phyloP scores from a whole-genome alignment of 106 monocot genomes.

The Xerophyta viscosa region DNA sequence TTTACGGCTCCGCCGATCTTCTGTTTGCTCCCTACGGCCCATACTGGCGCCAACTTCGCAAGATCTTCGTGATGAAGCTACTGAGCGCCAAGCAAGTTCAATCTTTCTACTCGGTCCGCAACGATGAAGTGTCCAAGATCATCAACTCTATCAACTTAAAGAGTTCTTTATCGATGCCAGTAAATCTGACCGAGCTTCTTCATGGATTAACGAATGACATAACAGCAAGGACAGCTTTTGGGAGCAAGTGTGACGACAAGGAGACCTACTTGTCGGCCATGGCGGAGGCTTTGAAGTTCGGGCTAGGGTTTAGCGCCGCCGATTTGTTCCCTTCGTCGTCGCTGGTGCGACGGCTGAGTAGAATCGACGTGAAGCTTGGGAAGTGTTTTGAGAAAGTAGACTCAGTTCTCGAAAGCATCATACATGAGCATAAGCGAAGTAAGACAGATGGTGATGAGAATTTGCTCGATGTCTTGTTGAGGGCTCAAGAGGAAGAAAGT shows the following conservation, averaged over 20 bases:
- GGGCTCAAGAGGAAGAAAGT: constrained; percentile 2
- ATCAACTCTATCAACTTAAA: constrained; percentile 2
- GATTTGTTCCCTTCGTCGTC: constrained; percentile 16
- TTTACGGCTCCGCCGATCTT: constrained; percentile 9
- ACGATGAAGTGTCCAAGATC: constrained; percentile 15
- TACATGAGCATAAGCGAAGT: constrained; percentile 3
- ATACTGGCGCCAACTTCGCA: constrained; percentile 8
- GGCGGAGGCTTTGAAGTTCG: neutral
- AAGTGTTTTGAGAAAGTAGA: neutral
- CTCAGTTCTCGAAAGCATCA: neutral
- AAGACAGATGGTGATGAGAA: neutral
- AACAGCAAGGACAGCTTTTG: neutral
- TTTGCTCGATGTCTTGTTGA: constrained; percentile 7
- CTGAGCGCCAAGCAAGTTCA: constrained; percentile 8
- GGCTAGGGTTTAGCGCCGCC: neutral
- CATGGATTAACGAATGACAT: constrained; percentile 1
- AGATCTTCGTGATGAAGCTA: constrained; percentile 7
- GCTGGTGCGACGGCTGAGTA: neutral
- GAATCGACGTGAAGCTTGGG: neutral
- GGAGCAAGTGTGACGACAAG: constrained; percentile 6
- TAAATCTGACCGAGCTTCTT: constrained; percentile 4
- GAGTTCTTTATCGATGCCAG: no score
- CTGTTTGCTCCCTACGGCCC: constrained; percentile 18
- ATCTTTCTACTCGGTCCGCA: constrained; percentile 3
- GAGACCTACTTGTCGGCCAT: neutral